A percentile compares a stretch with the other conserved stretches of the same genome.
phyloP scores from a whole-genome alignment of 1,284 basidiomycete species.

The Sporisorium graminicola region DNA sequence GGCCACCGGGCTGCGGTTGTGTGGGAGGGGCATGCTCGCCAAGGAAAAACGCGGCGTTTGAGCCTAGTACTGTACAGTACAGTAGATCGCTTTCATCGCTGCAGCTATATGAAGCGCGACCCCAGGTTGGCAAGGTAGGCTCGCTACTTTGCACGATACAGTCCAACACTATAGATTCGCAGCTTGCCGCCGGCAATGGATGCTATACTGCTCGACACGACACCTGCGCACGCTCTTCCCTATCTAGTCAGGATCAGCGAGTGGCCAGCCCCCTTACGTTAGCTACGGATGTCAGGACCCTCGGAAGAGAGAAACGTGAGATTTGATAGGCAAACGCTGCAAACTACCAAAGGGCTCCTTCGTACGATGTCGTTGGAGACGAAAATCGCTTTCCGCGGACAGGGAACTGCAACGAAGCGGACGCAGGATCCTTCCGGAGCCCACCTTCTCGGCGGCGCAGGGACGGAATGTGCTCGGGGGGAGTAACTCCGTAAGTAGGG shows the following conservation, averaged over 20 bases:
- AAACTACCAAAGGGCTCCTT: no score
- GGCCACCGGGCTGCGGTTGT: neutral
- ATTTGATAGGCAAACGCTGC: no score
- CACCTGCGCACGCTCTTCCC: neutral
- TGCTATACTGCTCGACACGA: neutral
- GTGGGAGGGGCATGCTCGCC: neutral
- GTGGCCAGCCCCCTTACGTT: neutral
- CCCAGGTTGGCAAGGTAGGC: neutral
- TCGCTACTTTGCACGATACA: neutral
- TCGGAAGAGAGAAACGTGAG: no score
- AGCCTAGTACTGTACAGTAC: no score
- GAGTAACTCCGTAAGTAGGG: no score
- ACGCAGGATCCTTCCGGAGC: neutral
- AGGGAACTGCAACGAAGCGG: neutral
- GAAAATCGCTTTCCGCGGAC: neutral
- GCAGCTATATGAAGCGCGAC: conserved; percentile 16
- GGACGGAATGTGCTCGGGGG: neutral
- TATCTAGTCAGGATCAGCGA: neutral
- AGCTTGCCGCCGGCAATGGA: neutral
- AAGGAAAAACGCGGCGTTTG: neutral
- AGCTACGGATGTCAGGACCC: no score
- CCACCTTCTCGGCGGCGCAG: no score
- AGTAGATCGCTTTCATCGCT: conserved; percentile 28
- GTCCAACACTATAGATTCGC: neutral
- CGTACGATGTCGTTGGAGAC: no score